A percentile compares a stretch with the other conserved stretches of the same genome.
Conservation (phyloP, 2,329 filamentous ascomycete species). For the Hypoxylon sp. region DNA sequence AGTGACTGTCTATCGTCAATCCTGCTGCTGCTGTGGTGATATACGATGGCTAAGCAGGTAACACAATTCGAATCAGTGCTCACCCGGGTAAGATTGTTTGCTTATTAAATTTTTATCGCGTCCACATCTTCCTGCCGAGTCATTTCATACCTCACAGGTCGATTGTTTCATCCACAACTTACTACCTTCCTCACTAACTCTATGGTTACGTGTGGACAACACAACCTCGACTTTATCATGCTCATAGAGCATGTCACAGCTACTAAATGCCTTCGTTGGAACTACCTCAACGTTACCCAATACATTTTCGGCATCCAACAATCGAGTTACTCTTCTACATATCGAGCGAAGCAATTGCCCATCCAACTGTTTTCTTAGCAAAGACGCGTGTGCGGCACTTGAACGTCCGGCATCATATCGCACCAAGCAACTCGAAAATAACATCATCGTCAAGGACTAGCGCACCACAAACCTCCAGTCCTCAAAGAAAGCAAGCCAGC, state of each 20-base stretch:
- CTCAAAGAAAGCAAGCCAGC: not conserved
- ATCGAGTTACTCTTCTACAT: not conserved
- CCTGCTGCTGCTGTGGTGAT: not conserved
- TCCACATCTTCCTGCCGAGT: not conserved
- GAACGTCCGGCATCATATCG: not conserved
- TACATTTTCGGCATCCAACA: not conserved
- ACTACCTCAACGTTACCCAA: not conserved
- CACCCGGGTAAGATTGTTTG: conserved; percentile 10
- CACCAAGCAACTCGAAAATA: not conserved
- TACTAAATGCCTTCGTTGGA: conserved; percentile 1
- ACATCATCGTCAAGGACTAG: not conserved
- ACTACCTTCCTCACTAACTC: not conserved
- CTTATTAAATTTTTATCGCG: conserved; percentile 15
- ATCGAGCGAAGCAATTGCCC: not conserved
- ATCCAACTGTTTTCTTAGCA: not conserved
- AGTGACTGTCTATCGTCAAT: not conserved
- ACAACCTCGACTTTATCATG: not conserved
- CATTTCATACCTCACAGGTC: not conserved
- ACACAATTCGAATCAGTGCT: conserved; percentile 6
- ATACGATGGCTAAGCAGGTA: conserved; percentile 13
- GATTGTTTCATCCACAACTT: not conserved
- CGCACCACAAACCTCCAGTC: not conserved
- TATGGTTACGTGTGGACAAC: not conserved
- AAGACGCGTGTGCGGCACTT: not conserved
- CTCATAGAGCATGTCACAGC: not conserved